Evolutionary conservation across 257 asterid genomes (phyloP).

Genomic region (Solanum phureja): DNA sequence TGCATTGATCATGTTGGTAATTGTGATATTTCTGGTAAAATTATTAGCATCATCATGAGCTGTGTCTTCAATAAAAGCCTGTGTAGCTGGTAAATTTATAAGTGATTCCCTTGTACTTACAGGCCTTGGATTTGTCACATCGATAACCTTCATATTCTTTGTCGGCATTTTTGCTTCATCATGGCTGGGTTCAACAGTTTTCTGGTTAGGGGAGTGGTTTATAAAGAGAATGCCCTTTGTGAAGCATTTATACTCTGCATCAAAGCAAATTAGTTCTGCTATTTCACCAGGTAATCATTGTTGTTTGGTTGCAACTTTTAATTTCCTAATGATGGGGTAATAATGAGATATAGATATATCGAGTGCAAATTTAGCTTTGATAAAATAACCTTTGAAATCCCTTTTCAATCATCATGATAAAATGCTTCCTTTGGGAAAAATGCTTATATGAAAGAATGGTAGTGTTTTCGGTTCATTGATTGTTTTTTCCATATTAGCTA

Average conservation of each 20-base stretch:
- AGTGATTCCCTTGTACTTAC: slow-evolving; percentile 20
- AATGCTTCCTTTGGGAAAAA: neutral
- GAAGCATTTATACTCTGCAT: slow-evolving; percentile 75
- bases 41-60: neutral
- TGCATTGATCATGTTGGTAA: neutral
- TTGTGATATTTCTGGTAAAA: neutral
- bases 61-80: neutral
- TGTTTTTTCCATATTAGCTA: neutral
- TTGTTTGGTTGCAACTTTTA: neutral
- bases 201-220: slow-evolving; percentile 89
- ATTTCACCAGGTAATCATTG: slow-evolving; percentile 66
- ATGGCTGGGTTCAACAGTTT: slow-evolving; percentile 86
- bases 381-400: neutral
- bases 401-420: neutral
- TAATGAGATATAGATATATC: neutral
- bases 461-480: neutral
- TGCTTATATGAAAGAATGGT: neutral
- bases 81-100: neutral
- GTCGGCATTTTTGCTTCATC: slow-evolving; percentile 89
- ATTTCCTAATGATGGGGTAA: neutral
- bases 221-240: slow-evolving; percentile 87
- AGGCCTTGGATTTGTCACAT: slow-evolving; percentile 93
- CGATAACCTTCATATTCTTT: slow-evolving; percentile 63
- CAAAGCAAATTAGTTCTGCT: slow-evolving; percentile 88
- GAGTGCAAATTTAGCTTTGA: neutral